These are phyloP conservation scores for Cerrena zonata DNA, from an alignment of 1,284 basidiomycete genomes.

Conservation along the genomic window DNA sequence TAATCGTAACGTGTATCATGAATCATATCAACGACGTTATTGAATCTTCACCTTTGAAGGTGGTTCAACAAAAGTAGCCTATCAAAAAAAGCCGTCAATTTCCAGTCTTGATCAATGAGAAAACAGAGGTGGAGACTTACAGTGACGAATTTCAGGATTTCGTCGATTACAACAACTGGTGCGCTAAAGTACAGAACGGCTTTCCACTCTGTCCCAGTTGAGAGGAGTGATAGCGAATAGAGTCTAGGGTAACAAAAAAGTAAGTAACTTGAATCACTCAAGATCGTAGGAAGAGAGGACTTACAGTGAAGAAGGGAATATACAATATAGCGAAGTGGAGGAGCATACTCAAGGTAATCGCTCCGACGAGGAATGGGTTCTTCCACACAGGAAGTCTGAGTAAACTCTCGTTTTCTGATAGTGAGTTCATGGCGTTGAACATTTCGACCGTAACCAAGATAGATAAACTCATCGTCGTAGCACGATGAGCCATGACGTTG, in stretches of 20 bases:
- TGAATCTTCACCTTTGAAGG: slow-evolving; percentile 44
- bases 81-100: not conserved
- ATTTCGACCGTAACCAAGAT: slow-evolving; percentile 94
- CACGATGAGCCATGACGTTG: slow-evolving; percentile 76
- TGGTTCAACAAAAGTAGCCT: slow-evolving; percentile 42
- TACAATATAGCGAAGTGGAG: slow-evolving; percentile 93
- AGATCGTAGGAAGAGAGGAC: slow-evolving; percentile 24
- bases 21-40: no score
- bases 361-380: slow-evolving; percentile 86
- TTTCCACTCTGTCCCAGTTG: slow-evolving; percentile 89
- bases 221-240: slow-evolving; percentile 89
- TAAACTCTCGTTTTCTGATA: slow-evolving; percentile 95
- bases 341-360: slow-evolving; percentile 84
- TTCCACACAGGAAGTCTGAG: slow-evolving; percentile 86
- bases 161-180: slow-evolving; percentile 88
- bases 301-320: slow-evolving; percentile 86
- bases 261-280: not conserved
- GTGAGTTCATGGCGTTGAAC: slow-evolving; percentile 99
- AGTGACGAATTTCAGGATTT: slow-evolving; percentile 81
- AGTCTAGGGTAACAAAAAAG: slow-evolving; percentile 38
- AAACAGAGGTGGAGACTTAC: slow-evolving; percentile 35
- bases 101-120: not conserved
- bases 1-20: no score
- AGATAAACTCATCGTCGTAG: slow-evolving; percentile 92
- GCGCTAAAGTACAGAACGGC: slow-evolving; percentile 87